Evolutionary conservation across 164 flowering plant genomes (phyloP).

Genomic region (Piper betle): DNA sequence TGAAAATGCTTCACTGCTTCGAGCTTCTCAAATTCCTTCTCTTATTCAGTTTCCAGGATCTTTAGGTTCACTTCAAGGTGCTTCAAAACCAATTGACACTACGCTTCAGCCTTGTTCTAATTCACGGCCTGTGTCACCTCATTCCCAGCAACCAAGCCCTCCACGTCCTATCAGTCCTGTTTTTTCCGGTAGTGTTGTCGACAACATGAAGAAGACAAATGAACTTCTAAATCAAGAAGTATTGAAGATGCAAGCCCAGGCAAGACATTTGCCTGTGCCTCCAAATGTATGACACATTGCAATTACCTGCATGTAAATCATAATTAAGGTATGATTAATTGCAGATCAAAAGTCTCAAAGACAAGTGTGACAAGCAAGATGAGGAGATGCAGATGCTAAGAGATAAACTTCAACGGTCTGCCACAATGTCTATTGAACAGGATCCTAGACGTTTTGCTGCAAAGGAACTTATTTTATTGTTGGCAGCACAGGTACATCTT

Average conservation of each 20-base stretch:
- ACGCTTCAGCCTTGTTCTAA: conserved; percentile 17
- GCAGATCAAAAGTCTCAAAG: conserved; percentile 53
- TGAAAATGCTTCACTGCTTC: conserved; percentile 28
- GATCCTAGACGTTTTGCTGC: conserved; percentile 33
- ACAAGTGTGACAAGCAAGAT: conserved; percentile 49
- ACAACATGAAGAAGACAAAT: conserved; percentile 60
- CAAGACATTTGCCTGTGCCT: conserved; percentile 3
- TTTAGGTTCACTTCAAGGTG: conserved; percentile 34
- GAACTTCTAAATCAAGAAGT: conserved; percentile 65
- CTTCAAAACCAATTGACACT: conserved; percentile 28
- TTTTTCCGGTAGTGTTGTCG: conserved; percentile 54
- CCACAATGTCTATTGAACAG: conserved; percentile 31
- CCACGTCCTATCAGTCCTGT: conserved; percentile 47
- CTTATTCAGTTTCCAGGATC: conserved; percentile 42
- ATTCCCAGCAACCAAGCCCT: conserved; percentile 64
- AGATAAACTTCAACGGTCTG: conserved; percentile 31
- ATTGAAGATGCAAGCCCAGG: conserved; percentile 52
- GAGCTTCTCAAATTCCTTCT: conserved; percentile 50
- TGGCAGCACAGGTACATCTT: conserved; percentile 47
- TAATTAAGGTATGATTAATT: not conserved
- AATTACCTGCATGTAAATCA: too few relatives aligned
- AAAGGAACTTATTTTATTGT: conserved; percentile 35
- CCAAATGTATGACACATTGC: too few relatives aligned
- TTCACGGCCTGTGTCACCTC: conserved; percentile 56
- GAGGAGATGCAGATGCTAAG: conserved; percentile 39